Base-by-base conservation (phyloP, 805 yeast genomes). In the Pichia phayaonensis region DNA sequence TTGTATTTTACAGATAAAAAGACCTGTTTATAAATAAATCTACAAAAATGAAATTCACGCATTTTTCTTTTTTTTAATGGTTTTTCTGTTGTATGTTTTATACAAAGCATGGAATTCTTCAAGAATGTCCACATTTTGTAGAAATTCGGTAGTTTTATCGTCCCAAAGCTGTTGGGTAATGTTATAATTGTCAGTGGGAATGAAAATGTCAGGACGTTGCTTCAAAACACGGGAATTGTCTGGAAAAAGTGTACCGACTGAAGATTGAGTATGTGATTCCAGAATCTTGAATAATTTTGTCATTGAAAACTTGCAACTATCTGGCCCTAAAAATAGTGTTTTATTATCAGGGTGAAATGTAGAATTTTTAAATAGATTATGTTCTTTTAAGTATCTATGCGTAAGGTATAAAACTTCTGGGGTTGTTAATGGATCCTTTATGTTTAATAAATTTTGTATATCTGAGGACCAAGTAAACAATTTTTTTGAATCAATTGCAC, bases 331-430 rank as follows among this genome's bases (percentile, higher is more conserved):
- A 23, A 41, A 47, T 1, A 4, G 2, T 4, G 40, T 41, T 8
- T 20, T 41, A 7, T 21, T 22, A 24, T 47, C 40, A 8, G 42
- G 34, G 6, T 16, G 12, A 4, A 47, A n/a, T 11, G 13, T 8
- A 7, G 23, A 18, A 6, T 42, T 22, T 5, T 20, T 31, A 4
- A n/a, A 95, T 29, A 87, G 65, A 27, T 76, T 64, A 52, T 84
- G 61, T 12, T 63, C 76, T 58, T 81, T 83, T 50, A 88, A 84
- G 63, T 88, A 79, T 15, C 72, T 75, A 95, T 95, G 86, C 6
- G 86, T 62, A 44, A 65, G 65, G 54, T 84, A 84, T 11, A 85
- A 90, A 18, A 84, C 81, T 61, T 83, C 83, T 0, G 92, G 81
- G 56, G 95, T 68, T 4, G 90, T 74, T 42, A 79, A 60, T 49